phyloP scores from a whole-genome alignment of 306 rosid species.

The Fagus sylvatica region DNA sequence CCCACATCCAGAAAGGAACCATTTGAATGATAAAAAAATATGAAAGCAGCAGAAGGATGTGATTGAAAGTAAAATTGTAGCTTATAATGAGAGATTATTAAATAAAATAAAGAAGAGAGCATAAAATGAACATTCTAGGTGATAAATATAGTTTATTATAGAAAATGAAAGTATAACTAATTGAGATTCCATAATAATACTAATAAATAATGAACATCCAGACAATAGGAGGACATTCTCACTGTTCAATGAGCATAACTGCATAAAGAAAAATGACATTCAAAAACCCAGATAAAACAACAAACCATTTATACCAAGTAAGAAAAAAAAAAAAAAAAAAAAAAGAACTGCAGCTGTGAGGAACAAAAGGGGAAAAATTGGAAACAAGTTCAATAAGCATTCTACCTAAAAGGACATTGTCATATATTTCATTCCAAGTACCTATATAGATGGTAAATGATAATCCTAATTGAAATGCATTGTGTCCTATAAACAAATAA shows the following conservation, averaged over 20 bases:
- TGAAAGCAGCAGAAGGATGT: no score
- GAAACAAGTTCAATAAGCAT: neutral
- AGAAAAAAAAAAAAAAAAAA: neutral
- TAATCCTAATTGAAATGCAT: neutral
- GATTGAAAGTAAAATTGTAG: neutral
- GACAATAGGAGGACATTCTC: neutral
- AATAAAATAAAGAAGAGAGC: neutral
- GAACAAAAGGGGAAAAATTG: neutral
- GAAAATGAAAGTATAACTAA: neutral
- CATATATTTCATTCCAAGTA: neutral
- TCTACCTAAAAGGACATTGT: neutral
- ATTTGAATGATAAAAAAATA: neutral
- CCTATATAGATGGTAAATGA: neutral
- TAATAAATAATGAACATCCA: neutral
- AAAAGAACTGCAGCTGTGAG: neutral
- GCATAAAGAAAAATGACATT: neutral
- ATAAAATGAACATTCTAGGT: conserved; percentile 1
- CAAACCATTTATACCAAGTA: neutral
- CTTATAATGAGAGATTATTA: neutral
- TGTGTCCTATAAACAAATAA: neutral
- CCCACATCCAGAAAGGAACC: neutral
- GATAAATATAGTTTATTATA: neutral
- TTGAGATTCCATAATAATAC: neutral
- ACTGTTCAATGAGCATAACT: neutral
- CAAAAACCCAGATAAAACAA: neutral